phyloP scores from a whole-genome alignment of 1,284 basidiomycete species.

The Rhizopogon parksii region DNA sequence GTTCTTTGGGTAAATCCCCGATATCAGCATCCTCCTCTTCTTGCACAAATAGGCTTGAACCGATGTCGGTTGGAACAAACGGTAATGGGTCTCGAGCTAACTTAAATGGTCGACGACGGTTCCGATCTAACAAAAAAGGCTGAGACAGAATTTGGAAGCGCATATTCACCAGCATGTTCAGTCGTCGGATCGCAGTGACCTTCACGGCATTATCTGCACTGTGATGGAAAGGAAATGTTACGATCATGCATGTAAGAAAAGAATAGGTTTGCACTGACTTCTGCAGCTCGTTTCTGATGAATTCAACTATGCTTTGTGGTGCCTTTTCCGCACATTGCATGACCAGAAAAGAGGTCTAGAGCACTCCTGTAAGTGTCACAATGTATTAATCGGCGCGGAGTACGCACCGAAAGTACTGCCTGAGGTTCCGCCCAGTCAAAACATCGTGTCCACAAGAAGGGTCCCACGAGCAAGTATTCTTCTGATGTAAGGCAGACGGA shows the following conservation, averaged over 20 bases:
- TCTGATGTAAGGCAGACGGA: conserved; percentile 44
- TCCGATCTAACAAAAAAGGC: conserved; percentile 50
- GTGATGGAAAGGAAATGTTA: conserved; percentile 3
- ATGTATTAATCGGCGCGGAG: not conserved
- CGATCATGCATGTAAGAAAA: not conserved
- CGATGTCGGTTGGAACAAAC: conserved; percentile 67
- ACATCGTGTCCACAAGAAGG: conserved; percentile 50
- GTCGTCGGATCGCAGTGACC: conserved; percentile 42
- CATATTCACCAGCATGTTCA: conserved; percentile 54
- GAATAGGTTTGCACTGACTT: conserved; percentile 34
- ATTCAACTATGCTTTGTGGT: conserved; percentile 36
- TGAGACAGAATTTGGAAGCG: conserved; percentile 60
- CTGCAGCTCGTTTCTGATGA: conserved; percentile 50
- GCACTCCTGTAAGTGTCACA: not conserved
- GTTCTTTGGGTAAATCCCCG: conserved; percentile 51
- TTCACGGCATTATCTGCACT: conserved; percentile 44
- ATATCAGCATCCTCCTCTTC: conserved; percentile 45
- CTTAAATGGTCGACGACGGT: conserved; percentile 58
- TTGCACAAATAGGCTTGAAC: conserved; percentile 47
- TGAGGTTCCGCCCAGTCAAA: conserved; percentile 36
- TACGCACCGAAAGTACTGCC: conserved; percentile 45
- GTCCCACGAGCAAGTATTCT: conserved; percentile 43
- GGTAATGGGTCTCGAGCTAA: conserved; percentile 55
- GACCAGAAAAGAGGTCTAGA: conserved; percentile 57
- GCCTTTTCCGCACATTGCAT: conserved; percentile 69